These are phyloP conservation scores for Eucalyptus polyanthemos DNA, from an alignment of 345 rosid genomes.

Conservation along the genomic window DNA sequence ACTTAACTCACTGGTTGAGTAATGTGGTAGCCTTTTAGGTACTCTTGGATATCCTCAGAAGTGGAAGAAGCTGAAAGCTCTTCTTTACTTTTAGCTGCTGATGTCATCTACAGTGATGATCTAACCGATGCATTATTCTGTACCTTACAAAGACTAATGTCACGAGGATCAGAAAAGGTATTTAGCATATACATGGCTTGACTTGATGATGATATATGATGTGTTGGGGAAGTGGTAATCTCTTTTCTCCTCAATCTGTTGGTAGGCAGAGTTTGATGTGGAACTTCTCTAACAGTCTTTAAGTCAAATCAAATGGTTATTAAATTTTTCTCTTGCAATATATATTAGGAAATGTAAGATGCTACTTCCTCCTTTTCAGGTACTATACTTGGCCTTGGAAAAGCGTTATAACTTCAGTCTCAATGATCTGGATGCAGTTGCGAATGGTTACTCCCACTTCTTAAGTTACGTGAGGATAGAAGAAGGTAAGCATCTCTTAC, in stretches of 20 bases:
- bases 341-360: neutral
- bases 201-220: neutral
- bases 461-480: conserved; percentile 36
- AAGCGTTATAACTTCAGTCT: conserved; percentile 91
- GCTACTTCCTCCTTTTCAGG: conserved; percentile 8
- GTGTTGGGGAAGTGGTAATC: neutral
- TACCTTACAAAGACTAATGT: conserved; percentile 35
- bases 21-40: conserved; percentile 2
- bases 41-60: conserved; percentile 35
- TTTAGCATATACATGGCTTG: neutral
- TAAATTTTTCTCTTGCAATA: neutral
- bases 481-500: conserved; percentile 14
- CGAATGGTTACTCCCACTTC: conserved; percentile 74
- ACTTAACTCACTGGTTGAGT: neutral
- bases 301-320: neutral
- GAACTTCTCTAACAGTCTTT: neutral
- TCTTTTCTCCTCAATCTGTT: neutral
- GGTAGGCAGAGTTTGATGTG: neutral
- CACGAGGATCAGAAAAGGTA: conserved; percentile 14
- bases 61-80: conserved; percentile 39
- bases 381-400: conserved; percentile 75
- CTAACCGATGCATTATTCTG: conserved; percentile 42
- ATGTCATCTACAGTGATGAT: conserved; percentile 58
- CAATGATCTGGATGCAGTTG: conserved; percentile 53
- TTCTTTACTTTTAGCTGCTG: conserved; percentile 52